phyloP scores from a whole-genome alignment of 148 eudicot species.

The Polygonum maritimum region DNA sequence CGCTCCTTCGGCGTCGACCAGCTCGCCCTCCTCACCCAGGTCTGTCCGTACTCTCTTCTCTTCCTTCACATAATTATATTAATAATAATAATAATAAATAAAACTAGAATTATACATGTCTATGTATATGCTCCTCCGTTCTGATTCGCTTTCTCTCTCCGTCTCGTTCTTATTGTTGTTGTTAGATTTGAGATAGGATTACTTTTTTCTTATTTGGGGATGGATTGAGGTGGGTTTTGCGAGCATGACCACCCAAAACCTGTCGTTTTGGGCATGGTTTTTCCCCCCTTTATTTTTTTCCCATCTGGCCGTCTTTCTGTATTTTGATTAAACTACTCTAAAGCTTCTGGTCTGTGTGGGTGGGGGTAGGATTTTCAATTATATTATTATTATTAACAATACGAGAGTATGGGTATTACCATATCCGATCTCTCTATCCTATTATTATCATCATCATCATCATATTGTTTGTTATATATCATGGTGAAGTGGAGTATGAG shows the following conservation, averaged over 20 bases:
- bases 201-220: neutral
- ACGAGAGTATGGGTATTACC: no score
- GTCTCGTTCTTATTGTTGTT: neutral
- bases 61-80: neutral
- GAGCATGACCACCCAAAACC: neutral
- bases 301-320: neutral
- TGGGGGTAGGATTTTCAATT: no score
- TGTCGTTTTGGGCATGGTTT: neutral
- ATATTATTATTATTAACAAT: no score
- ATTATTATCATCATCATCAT: neutral
- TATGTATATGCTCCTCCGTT: no score
- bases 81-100: no score
- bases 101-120: no score
- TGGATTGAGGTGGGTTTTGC: neutral
- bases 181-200: neutral
- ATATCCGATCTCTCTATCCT: no score
- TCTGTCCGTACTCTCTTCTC: neutral
- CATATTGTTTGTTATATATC: neutral
- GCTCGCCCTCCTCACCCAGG: slow-evolving; percentile 86
- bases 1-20: slow-evolving; percentile 97
- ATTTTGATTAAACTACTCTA: neutral
- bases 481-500: slow-evolving; percentile 4
- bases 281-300: neutral
- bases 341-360: neutral
- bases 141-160: no score